These are phyloP conservation scores for Bruguiera sexangula DNA, from an alignment of 345 rosid species.

Conservation along the genomic window DNA sequence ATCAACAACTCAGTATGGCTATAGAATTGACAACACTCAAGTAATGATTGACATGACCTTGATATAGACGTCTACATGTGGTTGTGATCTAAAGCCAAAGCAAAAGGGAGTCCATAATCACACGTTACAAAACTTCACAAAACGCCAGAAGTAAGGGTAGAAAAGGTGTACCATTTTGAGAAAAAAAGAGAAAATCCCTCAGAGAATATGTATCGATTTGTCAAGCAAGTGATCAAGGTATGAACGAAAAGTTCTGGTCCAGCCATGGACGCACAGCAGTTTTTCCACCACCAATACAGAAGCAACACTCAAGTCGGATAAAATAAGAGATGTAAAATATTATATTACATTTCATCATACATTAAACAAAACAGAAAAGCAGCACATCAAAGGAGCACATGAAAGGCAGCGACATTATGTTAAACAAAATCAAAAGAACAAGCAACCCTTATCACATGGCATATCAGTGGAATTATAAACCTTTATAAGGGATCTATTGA, in stretches of 20 bases:
- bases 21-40: too few species aligned
- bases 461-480: constrained; percentile 9
- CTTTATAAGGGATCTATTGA: constrained; percentile 7
- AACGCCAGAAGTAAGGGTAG: background rate
- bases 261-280: background rate
- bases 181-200: background rate
- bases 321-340: constrained; percentile 9
- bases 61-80: too few species aligned
- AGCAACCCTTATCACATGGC: constrained; percentile 21
- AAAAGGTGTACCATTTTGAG: background rate
- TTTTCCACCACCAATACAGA: background rate
- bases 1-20: too few species aligned
- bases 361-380: constrained; percentile 6
- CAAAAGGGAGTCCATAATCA: background rate
- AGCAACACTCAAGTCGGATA: background rate
- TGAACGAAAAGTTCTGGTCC: background rate
- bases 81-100: background rate
- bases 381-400: constrained; percentile 7
- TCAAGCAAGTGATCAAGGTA: background rate
- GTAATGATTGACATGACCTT: too few species aligned
- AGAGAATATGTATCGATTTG: background rate
- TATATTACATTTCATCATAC: background rate
- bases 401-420: background rate
- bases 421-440: constrained; percentile 8
- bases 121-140: background rate